Percentiles rank a stretch among this genome's conserved stretches.
Evolutionary conservation across 2,329 filamentous ascomycete species (phyloP).

Genomic region (Nannizzia gypsea): DNA sequence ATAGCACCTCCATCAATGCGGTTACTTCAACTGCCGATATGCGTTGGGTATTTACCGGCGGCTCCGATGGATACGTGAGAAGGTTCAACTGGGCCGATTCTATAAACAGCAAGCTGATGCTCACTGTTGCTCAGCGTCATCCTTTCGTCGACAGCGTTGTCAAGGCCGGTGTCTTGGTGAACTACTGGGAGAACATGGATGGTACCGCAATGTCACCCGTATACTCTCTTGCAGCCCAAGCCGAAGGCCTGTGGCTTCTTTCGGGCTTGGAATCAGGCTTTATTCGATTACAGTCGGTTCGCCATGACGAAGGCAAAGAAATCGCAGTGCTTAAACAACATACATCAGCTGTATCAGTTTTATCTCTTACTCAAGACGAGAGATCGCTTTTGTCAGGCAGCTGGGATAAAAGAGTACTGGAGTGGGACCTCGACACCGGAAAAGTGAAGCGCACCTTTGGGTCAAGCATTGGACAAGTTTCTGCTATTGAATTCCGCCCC

Average conservation of each 20-base stretch:
- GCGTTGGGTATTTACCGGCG: conserved; percentile 88
- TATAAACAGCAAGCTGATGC: conserved; percentile 81
- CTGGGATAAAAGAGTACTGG: conserved; percentile 89
- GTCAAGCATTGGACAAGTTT: conserved; percentile 71
- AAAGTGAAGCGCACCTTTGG: conserved; percentile 63
- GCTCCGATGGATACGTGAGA: conserved; percentile 86
- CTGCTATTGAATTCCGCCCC: conserved; percentile 73
- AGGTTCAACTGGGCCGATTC: conserved; percentile 95
- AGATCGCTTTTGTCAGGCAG: conserved; percentile 78
- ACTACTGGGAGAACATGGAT: conserved; percentile 98
- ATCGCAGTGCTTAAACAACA: conserved; percentile 73
- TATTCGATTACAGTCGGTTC: conserved; percentile 85
- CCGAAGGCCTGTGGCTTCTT: conserved; percentile 79
- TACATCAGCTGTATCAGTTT: conserved; percentile 79
- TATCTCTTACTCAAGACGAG: conserved; percentile 74
- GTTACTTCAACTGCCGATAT: conserved; percentile 86
- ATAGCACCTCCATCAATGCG: conserved; percentile 90
- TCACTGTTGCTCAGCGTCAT: conserved; percentile 91
- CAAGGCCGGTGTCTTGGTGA: conserved; percentile 86
- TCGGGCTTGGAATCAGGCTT: conserved; percentile 81
- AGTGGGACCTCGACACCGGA: conserved; percentile 91
- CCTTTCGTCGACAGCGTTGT: conserved; percentile 96
- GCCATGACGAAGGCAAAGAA: conserved; percentile 86
- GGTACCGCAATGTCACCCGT: conserved; percentile 65
- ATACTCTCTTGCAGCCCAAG: conserved; percentile 85